Base-by-base conservation (phyloP, 306 rosid species). In the Vicia faba region DNA sequence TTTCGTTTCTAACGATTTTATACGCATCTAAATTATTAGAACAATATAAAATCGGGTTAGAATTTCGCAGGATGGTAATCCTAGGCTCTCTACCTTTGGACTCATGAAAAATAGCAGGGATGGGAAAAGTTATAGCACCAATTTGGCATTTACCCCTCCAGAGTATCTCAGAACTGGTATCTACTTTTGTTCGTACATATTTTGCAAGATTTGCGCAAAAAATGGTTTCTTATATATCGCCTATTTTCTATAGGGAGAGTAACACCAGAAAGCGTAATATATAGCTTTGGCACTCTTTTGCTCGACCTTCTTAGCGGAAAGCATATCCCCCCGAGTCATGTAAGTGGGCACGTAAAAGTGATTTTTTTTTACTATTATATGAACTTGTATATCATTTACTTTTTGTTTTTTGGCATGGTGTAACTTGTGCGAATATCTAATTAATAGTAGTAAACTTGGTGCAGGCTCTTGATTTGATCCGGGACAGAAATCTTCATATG, bases 121-220 rank as follows among this genome's bases (percentile, higher is more conserved):
- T 18, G 96, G 96, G 72, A 88, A 88, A 79, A 88, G 96, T 76
- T 89, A 86, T 61, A 86, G 92, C 72, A 89, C 96, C 64, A 89
- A 89, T 81, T 75, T 87, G 79, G 96, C 96, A 20, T 89, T 89
- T 79, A 89, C 96, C 61, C 96, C 96, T 58, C 96, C 96, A 12
- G 96, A 89, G 68, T 89, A 89, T 81, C 82, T 89, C 50, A 81
- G 96, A 87, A 89, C 89, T 20, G 96, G 96, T 87, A 84, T 11
- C n/a, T 3, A 11, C 4, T 40, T 4, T 40, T 31, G 50, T 51
- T 50, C 48, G 53, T 35, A 36, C 40, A 18, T 60, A 15, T 53
- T 41, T 75, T 25, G 16, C 5, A 66, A 28, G 54, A 28, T 28
- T 55, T 45, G 65, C 16, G 57, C 50, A 41, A 60, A 23, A 5